A percentile compares a stretch with the other conserved stretches of the same genome.
phyloP scores from a whole-genome alignment of 768 basidiomycete genomes.

The Psilocybe cubensis region DNA sequence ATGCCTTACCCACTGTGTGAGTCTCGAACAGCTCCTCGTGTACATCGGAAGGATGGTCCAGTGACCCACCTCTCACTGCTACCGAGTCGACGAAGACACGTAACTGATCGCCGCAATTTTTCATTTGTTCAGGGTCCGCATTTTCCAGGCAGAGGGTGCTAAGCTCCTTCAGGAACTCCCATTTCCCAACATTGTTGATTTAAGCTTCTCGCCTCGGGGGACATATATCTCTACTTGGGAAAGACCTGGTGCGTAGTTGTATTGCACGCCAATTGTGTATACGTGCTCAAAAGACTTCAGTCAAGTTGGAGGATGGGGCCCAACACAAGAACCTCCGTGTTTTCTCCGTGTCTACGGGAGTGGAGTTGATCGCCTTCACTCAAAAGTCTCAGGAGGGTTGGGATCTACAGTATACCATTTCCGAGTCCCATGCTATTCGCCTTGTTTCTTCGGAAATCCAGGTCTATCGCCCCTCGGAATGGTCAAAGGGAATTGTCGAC shows the following conservation, averaged over 20 bases:
- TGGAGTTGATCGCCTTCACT: conserved; percentile 84
- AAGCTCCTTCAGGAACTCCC: conserved; percentile 76
- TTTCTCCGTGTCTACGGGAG: conserved; percentile 84
- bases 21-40: conserved; percentile 34
- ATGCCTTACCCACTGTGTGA: conserved; percentile 75
- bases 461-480: conserved; percentile 80
- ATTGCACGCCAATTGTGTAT: not conserved
- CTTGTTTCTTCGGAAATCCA: conserved; percentile 84
- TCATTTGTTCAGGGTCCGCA: conserved; percentile 58
- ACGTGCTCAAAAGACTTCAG: conserved; percentile 27
- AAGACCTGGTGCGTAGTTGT: conserved; percentile 62
- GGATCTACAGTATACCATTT: conserved; percentile 90
- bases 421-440: conserved; percentile 84
- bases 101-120: not conserved
- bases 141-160: conserved; percentile 76
- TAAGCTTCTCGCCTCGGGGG: conserved; percentile 92
- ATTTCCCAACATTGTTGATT: conserved; percentile 76
- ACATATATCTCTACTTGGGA: conserved; percentile 97
- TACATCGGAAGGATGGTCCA: conserved; percentile 13
- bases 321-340: conserved; percentile 95
- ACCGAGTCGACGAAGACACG: conserved; percentile 1
- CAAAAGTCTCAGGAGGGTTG: conserved; percentile 93
- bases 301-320: conserved; percentile 86
- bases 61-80: conserved; percentile 10
- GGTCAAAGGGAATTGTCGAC: conserved; percentile 78